Evolutionary conservation across 345 rosid species (phyloP), one percentile per base, ranked within the genome.

Genomic region (Garcia nutans): DNA sequence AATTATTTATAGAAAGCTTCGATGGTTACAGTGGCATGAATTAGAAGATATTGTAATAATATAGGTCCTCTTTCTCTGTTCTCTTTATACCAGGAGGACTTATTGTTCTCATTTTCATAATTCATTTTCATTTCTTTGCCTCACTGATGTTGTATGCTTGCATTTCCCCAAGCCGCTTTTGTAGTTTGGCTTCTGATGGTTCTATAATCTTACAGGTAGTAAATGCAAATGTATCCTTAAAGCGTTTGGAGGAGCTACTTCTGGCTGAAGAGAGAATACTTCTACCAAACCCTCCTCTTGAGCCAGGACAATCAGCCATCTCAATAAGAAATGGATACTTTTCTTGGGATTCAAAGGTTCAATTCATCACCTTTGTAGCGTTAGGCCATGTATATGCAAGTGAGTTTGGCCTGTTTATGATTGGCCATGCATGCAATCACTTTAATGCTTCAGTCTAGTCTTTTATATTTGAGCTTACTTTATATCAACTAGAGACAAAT

Each of bases 311-410:
- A 70, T 93, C 99, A 22, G 99, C 97, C 20, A 83, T 96, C 77
- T 87, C 94, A 60, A 89, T 96, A 50, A 96, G 84, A 79, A 86
- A 92, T 81, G 99, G 99, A 75, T 84, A 76, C 80, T 96, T 96
- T 82, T 88, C 98, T 56, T 96, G 99, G 99, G 98, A 96, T 89
- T 77, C 92, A 37, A 89, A 96, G 99, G 99, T 96, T 70, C 16
- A 10, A 68, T 20, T 24, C 63, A 44, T 65, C 37, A 67, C 20
- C 42, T 47, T 60, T 59, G 10, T 20, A 57, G 12, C 31, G 47
- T 45, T 60, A n/a, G 6, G 19, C 49, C 57, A 47, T 58, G 16
- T 24, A 42, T 24, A 7, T 70, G 41, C 37, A 26, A 8, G 4
- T 62, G 45, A 47, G 26, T 73, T 26, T 73, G 31, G 22, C 22